Evolutionary conservation across 148 eudicot genomes (phyloP).

Genomic region (Amaranthus cruentus): DNA sequence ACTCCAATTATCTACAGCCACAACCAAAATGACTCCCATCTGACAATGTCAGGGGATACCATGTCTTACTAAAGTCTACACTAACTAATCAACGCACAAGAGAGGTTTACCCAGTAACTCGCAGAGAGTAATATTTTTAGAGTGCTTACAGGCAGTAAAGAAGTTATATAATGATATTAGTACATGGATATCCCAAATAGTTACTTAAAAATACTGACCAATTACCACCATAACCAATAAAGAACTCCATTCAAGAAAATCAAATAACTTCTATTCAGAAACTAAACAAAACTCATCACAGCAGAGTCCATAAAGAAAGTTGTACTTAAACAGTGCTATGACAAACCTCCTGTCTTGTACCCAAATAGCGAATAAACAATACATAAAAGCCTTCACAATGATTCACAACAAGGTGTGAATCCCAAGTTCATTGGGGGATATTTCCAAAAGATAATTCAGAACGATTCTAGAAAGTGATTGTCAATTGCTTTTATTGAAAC

Average conservation of each 20-base stretch:
- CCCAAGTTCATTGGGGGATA: slow-evolving; percentile 5
- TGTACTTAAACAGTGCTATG: neutral
- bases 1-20: neutral
- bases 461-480: slow-evolving; percentile 20
- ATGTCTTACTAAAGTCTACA: neutral
- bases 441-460: slow-evolving; percentile 3
- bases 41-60: neutral
- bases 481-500: slow-evolving; percentile 23
- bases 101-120: neutral
- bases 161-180: neutral
- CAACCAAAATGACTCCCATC: neutral
- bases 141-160: neutral
- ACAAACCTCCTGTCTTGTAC: neutral
- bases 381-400: slow-evolving; percentile 1
- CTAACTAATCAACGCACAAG: neutral
- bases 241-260: neutral
- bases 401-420: slow-evolving; percentile 15
- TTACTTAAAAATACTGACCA: neutral
- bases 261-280: neutral
- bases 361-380: neutral
- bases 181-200: neutral
- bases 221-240: neutral
- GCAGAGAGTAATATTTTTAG: neutral
- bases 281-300: neutral
- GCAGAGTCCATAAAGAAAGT: neutral